Percentiles rank a stretch among this genome's conserved stretches.
These are phyloP conservation scores for Aspergillus eucalypticola DNA, from an alignment of 2,329 filamentous ascomycete species.

Conservation along the genomic window DNA sequence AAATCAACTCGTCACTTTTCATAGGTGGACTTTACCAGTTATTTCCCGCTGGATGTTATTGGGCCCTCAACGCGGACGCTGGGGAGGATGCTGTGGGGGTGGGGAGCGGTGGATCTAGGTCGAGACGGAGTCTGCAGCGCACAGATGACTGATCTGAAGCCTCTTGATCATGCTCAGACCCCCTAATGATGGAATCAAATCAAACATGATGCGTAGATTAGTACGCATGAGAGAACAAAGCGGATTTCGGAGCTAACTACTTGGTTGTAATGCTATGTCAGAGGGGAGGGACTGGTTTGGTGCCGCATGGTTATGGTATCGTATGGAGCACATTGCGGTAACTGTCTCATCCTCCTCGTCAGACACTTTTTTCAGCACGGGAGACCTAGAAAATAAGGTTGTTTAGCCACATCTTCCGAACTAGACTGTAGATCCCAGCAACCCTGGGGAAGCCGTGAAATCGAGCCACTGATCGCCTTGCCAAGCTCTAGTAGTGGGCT, in stretches of 20 bases:
- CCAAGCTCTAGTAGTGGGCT: background rate
- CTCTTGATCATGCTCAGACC: background rate
- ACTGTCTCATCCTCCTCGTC: background rate
- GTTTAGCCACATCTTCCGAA: background rate
- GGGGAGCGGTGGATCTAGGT: background rate
- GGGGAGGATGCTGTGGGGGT: background rate
- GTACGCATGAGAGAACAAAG: background rate
- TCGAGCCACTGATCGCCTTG: background rate
- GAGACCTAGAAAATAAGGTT: background rate
- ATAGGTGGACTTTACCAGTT: background rate
- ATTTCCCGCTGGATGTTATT: background rate
- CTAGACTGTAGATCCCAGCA: background rate
- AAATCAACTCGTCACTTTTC: background rate
- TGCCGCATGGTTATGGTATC: background rate
- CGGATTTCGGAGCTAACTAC: background rate
- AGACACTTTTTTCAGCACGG: background rate
- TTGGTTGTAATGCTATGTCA: background rate
- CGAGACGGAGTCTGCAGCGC: background rate
- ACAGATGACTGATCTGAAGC: background rate
- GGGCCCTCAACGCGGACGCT: background rate
- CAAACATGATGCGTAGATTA: background rate
- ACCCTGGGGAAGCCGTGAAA: background rate
- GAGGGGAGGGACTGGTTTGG: background rate
- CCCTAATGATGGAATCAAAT: background rate
- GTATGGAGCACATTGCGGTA: background rate